These are phyloP conservation scores for Suhomyces atakaporum DNA, from an alignment of 1,139 yeast genomes.

Conservation along the genomic window DNA sequence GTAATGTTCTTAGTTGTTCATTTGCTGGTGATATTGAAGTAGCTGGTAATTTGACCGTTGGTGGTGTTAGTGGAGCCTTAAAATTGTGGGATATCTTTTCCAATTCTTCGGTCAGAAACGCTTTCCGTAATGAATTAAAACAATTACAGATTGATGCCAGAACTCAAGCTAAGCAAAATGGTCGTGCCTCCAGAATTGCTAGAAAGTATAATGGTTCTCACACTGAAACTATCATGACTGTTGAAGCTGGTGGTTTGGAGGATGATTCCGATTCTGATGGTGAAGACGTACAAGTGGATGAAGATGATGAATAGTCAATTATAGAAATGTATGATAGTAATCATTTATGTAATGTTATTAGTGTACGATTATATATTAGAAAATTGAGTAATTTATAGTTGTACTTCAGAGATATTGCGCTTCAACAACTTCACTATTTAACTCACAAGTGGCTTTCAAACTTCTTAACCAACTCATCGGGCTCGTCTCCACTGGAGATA, in stretches of 20 bases:
- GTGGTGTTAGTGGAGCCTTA: conserved; percentile 83
- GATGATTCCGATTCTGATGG: conserved; percentile 61
- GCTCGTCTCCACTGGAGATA: conserved; percentile 42
- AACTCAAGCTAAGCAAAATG: conserved; percentile 53
- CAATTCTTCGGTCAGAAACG: conserved; percentile 72
- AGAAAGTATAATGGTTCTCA: conserved; percentile 60
- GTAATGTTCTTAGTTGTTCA: conserved; percentile 80
- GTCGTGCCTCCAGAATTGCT: conserved; percentile 71
- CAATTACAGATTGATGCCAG: conserved; percentile 58
- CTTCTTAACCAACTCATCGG: conserved; percentile 33
- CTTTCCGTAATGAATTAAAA: conserved; percentile 61
- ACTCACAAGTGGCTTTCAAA: conserved; percentile 24
- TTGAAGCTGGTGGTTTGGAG: conserved; percentile 59
- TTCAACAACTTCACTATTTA: no score
- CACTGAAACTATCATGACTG: conserved; percentile 58
- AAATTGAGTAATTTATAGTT: no score
- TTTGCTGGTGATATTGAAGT: conserved; percentile 90
- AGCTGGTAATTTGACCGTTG: conserved; percentile 80
- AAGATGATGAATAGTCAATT: conserved; percentile 19
- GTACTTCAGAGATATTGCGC: no score
- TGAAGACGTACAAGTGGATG: conserved; percentile 51
- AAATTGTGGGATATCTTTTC: conserved; percentile 93
- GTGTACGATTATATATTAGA: no score
- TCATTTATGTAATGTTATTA: no score
- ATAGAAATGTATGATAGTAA: neutral